Evolutionary conservation across 2,329 filamentous ascomycete species (phyloP).

Genomic region (Coleophoma eucalyptorum): DNA sequence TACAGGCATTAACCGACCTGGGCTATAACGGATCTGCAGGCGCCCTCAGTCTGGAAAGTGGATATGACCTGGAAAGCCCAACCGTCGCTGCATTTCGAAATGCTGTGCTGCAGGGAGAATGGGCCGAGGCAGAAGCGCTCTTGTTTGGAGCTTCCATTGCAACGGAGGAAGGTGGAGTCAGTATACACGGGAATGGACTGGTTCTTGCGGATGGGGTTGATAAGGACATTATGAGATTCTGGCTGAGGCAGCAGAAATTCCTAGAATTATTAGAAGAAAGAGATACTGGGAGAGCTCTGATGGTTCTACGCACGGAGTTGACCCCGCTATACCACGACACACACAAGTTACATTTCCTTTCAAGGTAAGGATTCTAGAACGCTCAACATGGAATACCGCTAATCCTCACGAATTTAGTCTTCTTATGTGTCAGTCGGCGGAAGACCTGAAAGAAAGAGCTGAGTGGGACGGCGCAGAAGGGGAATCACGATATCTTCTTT

Average conservation of each 20-base stretch:
- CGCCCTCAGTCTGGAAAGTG: conserved; percentile 75
- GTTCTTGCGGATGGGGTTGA: conserved; percentile 74
- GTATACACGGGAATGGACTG: conserved; percentile 52
- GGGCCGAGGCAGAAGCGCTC: conserved; percentile 80
- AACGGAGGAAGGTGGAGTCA: conserved; percentile 38
- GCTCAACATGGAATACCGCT: no score
- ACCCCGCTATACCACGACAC: conserved; percentile 82
- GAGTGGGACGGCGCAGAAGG: conserved; percentile 82
- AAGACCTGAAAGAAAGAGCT: conserved; percentile 73
- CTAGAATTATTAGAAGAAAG: conserved; percentile 79
- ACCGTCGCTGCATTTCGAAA: conserved; percentile 82
- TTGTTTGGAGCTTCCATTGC: conserved; percentile 51
- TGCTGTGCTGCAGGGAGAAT: conserved; percentile 76
- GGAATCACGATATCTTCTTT: conserved; percentile 66
- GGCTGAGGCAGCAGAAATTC: conserved; percentile 90
- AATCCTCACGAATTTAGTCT: conserved; percentile 46
- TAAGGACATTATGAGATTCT: conserved; percentile 77
- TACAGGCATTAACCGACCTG: conserved; percentile 85
- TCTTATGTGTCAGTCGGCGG: conserved; percentile 79
- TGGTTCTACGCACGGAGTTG: conserved; percentile 82
- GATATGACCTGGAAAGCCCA: conserved; percentile 80
- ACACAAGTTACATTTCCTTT: conserved; percentile 74
- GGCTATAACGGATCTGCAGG: conserved; percentile 78
- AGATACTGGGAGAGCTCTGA: conserved; percentile 70
- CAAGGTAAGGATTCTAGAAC: conserved; percentile 46